phyloP scores from a whole-genome alignment of 139 green algal genomes.

The Gonium pectorale region DNA sequence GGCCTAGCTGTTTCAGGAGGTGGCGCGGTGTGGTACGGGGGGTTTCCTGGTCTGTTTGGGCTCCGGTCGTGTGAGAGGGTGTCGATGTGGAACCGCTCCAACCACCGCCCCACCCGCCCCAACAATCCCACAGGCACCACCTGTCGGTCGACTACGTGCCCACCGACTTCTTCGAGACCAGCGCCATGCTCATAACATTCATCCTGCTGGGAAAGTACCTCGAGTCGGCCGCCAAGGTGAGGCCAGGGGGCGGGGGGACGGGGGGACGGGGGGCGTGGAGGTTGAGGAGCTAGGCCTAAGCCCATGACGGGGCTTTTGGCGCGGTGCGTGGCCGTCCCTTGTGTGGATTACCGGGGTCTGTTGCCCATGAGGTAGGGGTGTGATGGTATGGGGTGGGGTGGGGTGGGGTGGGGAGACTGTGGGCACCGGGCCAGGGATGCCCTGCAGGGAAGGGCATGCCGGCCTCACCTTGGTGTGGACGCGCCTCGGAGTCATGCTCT shows the following conservation, averaged over 20 bases:
- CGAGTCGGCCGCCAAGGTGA: conserved; percentile 71
- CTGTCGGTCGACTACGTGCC: conserved; percentile 65
- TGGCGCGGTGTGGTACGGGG: not conserved
- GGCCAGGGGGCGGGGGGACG: not conserved
- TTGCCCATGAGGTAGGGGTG: too few relatives aligned
- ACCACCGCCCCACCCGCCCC: not conserved
- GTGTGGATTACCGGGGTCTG: too few relatives aligned
- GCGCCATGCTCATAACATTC: conserved; percentile 97
- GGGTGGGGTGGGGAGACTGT: too few relatives aligned
- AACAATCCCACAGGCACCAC: not conserved
- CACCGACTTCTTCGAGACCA: conserved; percentile 98
- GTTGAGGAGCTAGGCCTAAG: too few relatives aligned
- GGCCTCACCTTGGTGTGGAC: too few relatives aligned
- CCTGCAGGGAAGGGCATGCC: too few relatives aligned
- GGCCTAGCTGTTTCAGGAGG: too few relatives aligned
- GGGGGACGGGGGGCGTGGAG: not conserved
- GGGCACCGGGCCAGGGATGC: too few relatives aligned
- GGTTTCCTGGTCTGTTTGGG: not conserved
- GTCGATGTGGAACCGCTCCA: not conserved
- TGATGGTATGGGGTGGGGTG: too few relatives aligned
- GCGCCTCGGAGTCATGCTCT: too few relatives aligned
- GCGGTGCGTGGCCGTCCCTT: too few relatives aligned
- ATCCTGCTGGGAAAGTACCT: conserved; percentile 96
- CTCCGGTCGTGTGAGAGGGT: not conserved
- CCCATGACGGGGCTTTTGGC: too few relatives aligned